Percentiles rank a stretch among this genome's conserved stretches.
Evolutionary conservation across 2,329 filamentous ascomycete species (phyloP).

Genomic region (Stagonosporopsis cucurbitacearum): DNA sequence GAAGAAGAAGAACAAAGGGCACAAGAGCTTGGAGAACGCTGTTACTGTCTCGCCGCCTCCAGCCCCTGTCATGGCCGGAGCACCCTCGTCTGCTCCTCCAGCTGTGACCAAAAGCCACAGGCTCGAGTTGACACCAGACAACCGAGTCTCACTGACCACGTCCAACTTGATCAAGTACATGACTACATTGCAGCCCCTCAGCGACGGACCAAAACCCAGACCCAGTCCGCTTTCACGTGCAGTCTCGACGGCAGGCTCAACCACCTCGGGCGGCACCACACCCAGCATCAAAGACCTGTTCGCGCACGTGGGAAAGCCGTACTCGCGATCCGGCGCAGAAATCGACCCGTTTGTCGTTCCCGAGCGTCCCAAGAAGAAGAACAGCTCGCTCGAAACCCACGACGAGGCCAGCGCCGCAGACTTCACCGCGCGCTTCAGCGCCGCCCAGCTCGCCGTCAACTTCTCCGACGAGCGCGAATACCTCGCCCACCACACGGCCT

Average conservation of each 20-base stretch:
- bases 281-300: conserved; percentile 34
- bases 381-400: conserved; percentile 19
- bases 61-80: not conserved
- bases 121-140: conserved; percentile 6
- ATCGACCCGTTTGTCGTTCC: conserved; percentile 23
- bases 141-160: conserved; percentile 16
- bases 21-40: conserved; percentile 6
- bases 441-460: conserved; percentile 29
- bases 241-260: conserved; percentile 18
- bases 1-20: not conserved
- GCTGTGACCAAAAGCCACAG: not conserved
- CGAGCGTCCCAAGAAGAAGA: conserved; percentile 17
- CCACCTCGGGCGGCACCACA: conserved; percentile 23
- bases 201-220: conserved; percentile 11
- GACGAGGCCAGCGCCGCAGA: conserved; percentile 20
- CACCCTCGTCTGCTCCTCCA: not conserved
- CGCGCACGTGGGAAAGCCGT: conserved; percentile 29
- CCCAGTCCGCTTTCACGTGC: conserved; percentile 22
- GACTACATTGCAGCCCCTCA: conserved; percentile 17
- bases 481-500: conserved; percentile 20
- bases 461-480: conserved; percentile 36
- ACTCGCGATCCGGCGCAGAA: conserved; percentile 21
- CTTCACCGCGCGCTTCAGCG: conserved; percentile 27
- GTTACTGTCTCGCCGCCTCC: not conserved
- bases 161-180: conserved; percentile 28